phyloP scores from a whole-genome alignment of 768 basidiomycete genomes.

The Boletus barrowsii region DNA sequence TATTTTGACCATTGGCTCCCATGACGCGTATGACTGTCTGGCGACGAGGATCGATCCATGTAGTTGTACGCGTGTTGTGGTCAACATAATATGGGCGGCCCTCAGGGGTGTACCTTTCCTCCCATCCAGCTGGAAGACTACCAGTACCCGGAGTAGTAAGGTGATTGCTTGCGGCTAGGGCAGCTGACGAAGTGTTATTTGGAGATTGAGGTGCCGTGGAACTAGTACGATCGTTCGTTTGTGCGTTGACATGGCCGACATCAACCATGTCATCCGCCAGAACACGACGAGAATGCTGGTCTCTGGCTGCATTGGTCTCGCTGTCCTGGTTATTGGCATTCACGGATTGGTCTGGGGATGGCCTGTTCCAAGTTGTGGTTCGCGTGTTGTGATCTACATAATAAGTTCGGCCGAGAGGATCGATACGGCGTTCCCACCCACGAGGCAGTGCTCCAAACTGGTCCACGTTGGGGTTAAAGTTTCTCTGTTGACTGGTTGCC shows the following conservation, averaged over 20 bases:
- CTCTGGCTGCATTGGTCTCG: slow-evolving; percentile 82
- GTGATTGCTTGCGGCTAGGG: slow-evolving; percentile 50
- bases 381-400: slow-evolving; percentile 99
- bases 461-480: slow-evolving; percentile 94
- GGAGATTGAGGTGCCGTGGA: slow-evolving; percentile 31
- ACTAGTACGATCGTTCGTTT: slow-evolving; percentile 39
- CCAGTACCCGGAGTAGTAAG: slow-evolving; percentile 76
- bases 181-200: slow-evolving; percentile 37
- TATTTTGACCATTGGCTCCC: slow-evolving; percentile 87
- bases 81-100: slow-evolving; percentile 99
- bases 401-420: slow-evolving; percentile 93
- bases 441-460: slow-evolving; percentile 87
- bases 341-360: slow-evolving; percentile 70
- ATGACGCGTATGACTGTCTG: slow-evolving; percentile 97
- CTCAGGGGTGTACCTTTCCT: slow-evolving; percentile 97
- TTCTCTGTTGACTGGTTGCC: slow-evolving; percentile 55
- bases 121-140: slow-evolving; percentile 94
- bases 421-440: slow-evolving; percentile 97
- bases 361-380: slow-evolving; percentile 96
- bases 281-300: slow-evolving; percentile 80
- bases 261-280: slow-evolving; percentile 86
- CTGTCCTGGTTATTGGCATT: slow-evolving; percentile 70
- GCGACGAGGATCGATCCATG: slow-evolving; percentile 99
- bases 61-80: slow-evolving; percentile 98
- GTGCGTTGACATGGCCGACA: slow-evolving; percentile 47